Base-by-base conservation (phyloP, 208 protist species). In the Crithidia fasciculata region DNA sequence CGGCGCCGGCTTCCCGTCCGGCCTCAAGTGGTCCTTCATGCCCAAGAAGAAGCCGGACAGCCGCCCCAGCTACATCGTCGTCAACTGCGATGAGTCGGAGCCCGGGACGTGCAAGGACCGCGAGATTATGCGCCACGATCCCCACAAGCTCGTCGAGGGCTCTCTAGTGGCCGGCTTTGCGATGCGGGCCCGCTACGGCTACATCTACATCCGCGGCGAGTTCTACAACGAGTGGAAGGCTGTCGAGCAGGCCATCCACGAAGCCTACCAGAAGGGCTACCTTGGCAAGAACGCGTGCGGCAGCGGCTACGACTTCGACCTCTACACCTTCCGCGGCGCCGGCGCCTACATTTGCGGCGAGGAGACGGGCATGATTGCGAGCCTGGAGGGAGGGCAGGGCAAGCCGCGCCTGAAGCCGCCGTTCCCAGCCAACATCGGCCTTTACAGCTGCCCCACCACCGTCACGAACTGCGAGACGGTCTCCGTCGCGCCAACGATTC, bases 331-430 rank as follows among this genome's bases (percentile, higher is more conserved):
- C 83, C 85, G 96, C 72, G 99, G 98, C 66, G 98, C 98, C 13
- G 99, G 99, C 15, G 99, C 99, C 16, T 99, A 99, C 86, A 99
- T 99, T 81, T 99, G 99, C 75, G 99, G 99, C 36, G 99, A 99
- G 82, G 98, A 99, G 81, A 99, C 99, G 47, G 96, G 93, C 8
- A 97, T 99, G 85, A 98, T 99, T 60, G 95, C 99, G 67, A 98
- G 89, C 55, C 68, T 99, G 37, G 98, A 99, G 78, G 98, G 98
- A 43, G 98, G 98, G 47, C 94, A 87, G 56, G 98, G 98, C 53
- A 99, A 99, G 81, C 98, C 98, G 53, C 88, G 98, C 59, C 89
- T 99, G 72, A 99, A 99, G 92, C 99, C 99, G 49, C 99, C 98
- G 13, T 99, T 99, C 87, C 99, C 99, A 5, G 99, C 99, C 12